These are phyloP conservation scores for Euphrasia confusa DNA, from an alignment of 257 asterid genomes.

Conservation along the genomic window DNA sequence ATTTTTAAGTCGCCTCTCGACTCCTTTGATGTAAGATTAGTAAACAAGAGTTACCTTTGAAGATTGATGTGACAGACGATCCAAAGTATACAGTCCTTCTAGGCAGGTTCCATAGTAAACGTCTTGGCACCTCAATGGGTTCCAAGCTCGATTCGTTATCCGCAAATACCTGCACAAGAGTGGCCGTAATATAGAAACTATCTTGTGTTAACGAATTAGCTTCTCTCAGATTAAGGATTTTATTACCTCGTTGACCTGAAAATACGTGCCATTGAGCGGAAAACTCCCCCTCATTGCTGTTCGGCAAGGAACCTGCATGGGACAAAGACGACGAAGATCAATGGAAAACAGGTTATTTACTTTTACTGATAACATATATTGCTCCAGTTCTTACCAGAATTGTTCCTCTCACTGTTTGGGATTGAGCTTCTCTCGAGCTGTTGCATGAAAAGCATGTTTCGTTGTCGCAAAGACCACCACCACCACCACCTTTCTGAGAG, in stretches of 20 bases:
- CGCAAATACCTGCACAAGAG: constrained; percentile 62
- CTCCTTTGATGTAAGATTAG: neutral
- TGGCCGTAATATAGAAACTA: neutral
- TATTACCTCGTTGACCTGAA: constrained; percentile 93
- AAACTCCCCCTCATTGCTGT: constrained; percentile 97
- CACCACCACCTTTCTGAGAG: constrained; percentile 39
- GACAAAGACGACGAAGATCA: neutral
- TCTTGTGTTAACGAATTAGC: neutral
- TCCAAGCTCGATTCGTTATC: constrained; percentile 75
- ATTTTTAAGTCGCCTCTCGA: constrained; percentile 20
- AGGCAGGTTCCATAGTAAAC: constrained; percentile 63
- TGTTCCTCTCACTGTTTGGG: constrained; percentile 89
- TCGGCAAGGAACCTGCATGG: constrained; percentile 79
- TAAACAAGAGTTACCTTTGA: too few relatives aligned
- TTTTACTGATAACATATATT: constrained; percentile 12
- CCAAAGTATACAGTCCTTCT: constrained; percentile 89
- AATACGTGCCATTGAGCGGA: constrained; percentile 95
- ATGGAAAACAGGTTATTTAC: constrained; percentile 9
- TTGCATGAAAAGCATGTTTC: constrained; percentile 60
- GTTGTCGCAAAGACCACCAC: constrained; percentile 38
- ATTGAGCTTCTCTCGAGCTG: constrained; percentile 58
- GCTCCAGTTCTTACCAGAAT: constrained; percentile 61
- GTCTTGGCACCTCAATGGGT: constrained; percentile 81
- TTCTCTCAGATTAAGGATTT: constrained; percentile 8
- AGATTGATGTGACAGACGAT: constrained; percentile 76